Evolutionary conservation across 352 stramenopile species (phyloP).

Genomic region (Peronosclerospora sorghi): DNA sequence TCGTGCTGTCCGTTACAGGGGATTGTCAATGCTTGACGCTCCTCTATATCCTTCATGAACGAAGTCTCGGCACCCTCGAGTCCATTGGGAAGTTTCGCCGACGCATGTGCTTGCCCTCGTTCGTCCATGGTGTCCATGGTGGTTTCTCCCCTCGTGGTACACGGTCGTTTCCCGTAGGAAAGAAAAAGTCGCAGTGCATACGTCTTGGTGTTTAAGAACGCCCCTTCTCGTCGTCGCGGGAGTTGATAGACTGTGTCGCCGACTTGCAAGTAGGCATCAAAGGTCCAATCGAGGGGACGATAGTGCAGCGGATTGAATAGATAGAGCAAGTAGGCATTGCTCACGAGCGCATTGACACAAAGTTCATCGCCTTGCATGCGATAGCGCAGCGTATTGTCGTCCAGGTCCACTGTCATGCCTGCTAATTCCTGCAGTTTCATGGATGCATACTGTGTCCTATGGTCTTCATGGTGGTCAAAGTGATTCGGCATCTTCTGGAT

Average conservation of each 20-base stretch:
- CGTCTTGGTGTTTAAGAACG: conserved; percentile 68
- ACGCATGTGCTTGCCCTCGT: conserved; percentile 11
- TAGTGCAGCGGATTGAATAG: conserved; percentile 79
- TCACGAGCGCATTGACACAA: conserved; percentile 72
- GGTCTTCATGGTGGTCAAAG: neutral
- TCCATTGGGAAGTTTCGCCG: conserved; percentile 6
- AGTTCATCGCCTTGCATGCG: conserved; percentile 38
- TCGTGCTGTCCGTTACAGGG: conserved; percentile 39
- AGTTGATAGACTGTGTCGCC: conserved; percentile 35
- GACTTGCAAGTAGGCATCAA: conserved; percentile 52
- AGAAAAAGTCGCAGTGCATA: conserved; percentile 67
- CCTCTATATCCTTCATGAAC: conserved; percentile 25
- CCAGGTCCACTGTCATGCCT: conserved; percentile 76
- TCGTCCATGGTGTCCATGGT: neutral
- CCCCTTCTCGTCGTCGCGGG: conserved; percentile 59
- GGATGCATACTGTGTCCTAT: conserved; percentile 17
- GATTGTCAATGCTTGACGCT: conserved; percentile 52
- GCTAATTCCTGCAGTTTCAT: conserved; percentile 75
- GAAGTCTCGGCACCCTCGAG: conserved; percentile 3
- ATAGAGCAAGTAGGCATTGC: conserved; percentile 83
- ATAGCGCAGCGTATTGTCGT: conserved; percentile 79
- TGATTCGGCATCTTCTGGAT: conserved; percentile 24
- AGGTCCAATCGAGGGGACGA: conserved; percentile 75
- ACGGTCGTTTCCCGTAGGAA: conserved; percentile 69
- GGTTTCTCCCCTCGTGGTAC: conserved; percentile 12